Evolutionary conservation across 1,139 yeast genomes (phyloP).

Genomic region (Pichia sp.): DNA sequence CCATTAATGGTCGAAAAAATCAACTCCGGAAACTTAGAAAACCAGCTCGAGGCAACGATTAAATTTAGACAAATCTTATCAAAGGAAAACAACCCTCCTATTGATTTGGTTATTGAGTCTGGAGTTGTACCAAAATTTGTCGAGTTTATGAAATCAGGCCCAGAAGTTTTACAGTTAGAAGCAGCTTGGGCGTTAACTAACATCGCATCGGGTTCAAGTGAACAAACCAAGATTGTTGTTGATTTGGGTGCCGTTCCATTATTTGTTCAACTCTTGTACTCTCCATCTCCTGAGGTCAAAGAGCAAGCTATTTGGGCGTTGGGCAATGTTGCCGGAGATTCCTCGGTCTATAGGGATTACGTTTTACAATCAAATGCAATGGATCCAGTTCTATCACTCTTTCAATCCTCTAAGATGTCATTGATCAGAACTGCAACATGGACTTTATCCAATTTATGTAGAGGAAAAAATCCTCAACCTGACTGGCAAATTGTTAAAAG

Average conservation of each 20-base stretch:
- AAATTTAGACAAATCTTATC: constrained; percentile 91
- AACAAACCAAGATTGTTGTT: constrained; percentile 86
- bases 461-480: constrained; percentile 96
- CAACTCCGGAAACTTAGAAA: constrained; percentile 70
- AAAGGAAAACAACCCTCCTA: constrained; percentile 96
- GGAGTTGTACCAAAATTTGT: constrained; percentile 93
- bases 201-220: constrained; percentile 92
- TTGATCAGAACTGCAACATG: constrained; percentile 95
- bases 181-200: constrained; percentile 99
- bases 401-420: constrained; percentile 78
- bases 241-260: constrained; percentile 92
- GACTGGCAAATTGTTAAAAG: constrained; percentile 84
- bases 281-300: constrained; percentile 84
- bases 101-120: constrained; percentile 83
- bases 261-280: constrained; percentile 75
- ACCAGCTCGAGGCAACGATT: constrained; percentile 83
- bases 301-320: constrained; percentile 99
- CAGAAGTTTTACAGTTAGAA: constrained; percentile 88
- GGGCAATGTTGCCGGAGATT: constrained; percentile 98
- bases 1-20: constrained; percentile 85
- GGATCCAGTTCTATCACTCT: constrained; percentile 77
- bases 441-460: constrained; percentile 93
- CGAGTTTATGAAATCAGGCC: constrained; percentile 72
- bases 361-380: constrained; percentile 84
- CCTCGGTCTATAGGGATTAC: constrained; percentile 81